Evolutionary conservation across 768 basidiomycete species (phyloP).

Genomic region (Lactarius hengduanensis): DNA sequence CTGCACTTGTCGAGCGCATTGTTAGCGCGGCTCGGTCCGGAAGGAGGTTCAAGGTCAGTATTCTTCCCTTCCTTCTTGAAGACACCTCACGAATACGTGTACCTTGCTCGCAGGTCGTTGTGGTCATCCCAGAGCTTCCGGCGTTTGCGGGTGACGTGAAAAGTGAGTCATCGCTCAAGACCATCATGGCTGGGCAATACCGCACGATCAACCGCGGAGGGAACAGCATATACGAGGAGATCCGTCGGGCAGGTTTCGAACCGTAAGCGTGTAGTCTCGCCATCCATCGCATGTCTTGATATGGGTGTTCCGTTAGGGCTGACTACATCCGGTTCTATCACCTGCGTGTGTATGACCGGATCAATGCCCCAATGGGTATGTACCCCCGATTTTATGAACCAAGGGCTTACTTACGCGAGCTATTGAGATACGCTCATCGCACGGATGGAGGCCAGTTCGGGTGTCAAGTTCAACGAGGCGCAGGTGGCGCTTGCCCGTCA

Average conservation of each 20-base stretch:
- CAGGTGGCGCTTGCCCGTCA: conserved; percentile 80
- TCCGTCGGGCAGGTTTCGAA: conserved; percentile 73
- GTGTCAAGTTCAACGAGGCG: conserved; percentile 80
- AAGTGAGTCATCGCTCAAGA: conserved; percentile 59
- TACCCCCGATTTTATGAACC: not conserved
- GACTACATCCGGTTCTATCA: conserved; percentile 93
- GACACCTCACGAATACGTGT: not conserved
- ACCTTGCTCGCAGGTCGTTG: conserved; percentile 58
- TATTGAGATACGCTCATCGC: conserved; percentile 49
- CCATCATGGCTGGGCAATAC: conserved; percentile 86
- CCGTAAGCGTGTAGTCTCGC: conserved; percentile 50
- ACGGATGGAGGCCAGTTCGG: conserved; percentile 69
- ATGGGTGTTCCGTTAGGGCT: conserved; percentile 41
- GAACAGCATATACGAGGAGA: conserved; percentile 78
- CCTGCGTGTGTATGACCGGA: conserved; percentile 85
- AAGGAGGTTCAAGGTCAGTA: conserved; percentile 69
- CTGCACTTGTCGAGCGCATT: conserved; percentile 81
- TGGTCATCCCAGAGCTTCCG: conserved; percentile 88
- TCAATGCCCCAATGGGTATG: conserved; percentile 72
- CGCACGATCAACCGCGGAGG: conserved; percentile 90
- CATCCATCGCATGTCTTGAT: not conserved
- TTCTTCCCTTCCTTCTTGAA: not conserved
- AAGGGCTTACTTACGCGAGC: not conserved
- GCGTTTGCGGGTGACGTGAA: conserved; percentile 87
- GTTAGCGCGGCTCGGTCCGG: conserved; percentile 70